Conservation (phyloP, 352 stramenopile species). For the Phytophthora palmivora region DNA sequence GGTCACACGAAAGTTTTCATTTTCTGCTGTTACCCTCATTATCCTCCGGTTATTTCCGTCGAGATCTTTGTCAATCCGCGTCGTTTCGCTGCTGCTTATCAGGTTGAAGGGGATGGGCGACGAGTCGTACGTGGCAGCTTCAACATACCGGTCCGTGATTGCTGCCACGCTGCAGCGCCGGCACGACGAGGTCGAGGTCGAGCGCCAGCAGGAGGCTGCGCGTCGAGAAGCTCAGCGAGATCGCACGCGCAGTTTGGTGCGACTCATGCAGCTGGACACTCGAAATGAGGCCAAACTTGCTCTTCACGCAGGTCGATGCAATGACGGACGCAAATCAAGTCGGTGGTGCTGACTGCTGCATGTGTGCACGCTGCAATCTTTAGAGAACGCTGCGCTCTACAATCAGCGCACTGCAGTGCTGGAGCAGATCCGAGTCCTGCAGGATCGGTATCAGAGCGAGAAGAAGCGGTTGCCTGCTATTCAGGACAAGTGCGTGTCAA, state of each 20-base stretch:
- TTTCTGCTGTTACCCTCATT: too few species aligned
- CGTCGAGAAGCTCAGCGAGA: slow-evolving; percentile 37
- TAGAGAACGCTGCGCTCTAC: slow-evolving; percentile 43
- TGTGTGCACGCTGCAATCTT: slow-evolving; percentile 9
- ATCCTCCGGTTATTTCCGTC: slow-evolving; percentile 9
- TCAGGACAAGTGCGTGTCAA: slow-evolving; percentile 55
- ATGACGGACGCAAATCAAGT: too few species aligned
- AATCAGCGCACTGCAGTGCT: slow-evolving; percentile 44
- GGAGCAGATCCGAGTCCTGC: slow-evolving; percentile 44
- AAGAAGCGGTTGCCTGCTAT: slow-evolving; percentile 59
- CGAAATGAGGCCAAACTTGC: slow-evolving; percentile 40
- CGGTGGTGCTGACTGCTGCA: slow-evolving; percentile 10
- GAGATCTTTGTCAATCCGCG: slow-evolving; percentile 27
- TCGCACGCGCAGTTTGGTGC: slow-evolving; percentile 55
- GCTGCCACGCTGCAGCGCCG: slow-evolving; percentile 42
- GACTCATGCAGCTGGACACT: slow-evolving; percentile 60
- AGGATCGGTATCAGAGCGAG: slow-evolving; percentile 44
- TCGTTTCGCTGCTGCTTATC: slow-evolving; percentile 7
- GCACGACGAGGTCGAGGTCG: slow-evolving; percentile 9
- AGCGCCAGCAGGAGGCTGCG: slow-evolving; percentile 23
- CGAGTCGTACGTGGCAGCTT: slow-evolving; percentile 25
- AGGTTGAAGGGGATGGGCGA: slow-evolving; percentile 13
- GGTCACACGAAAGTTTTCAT: too few species aligned
- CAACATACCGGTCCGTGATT: slow-evolving; percentile 41
- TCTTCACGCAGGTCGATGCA: slow-evolving; percentile 40